Evolutionary conservation across 257 asterid genomes (phyloP), one percentile per base, ranked within the genome.

Genomic region (Fraxinus pennsylvanica): DNA sequence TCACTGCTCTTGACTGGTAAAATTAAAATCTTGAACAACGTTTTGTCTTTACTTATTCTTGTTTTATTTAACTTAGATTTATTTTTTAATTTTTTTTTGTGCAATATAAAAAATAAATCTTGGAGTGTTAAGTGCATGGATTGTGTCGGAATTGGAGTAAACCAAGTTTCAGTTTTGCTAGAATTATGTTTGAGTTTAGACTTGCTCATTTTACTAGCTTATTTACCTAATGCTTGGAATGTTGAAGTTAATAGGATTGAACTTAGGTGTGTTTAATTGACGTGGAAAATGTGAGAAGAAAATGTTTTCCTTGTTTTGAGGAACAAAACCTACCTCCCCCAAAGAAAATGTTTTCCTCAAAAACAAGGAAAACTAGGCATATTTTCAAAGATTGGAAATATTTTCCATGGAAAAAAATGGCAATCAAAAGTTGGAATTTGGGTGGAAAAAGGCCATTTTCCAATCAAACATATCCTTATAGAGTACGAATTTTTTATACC

Each of bases 1-100:
- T 92, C 35, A 92, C 97, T 1, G 97, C 97, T 75, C 82, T 89
- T 27, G 97, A 92, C 72, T 92, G 97, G 97, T 91, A 82, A 77
- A 41, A 12, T 6, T 9, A 36, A 3, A 43, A 27, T 22, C 2
- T 43, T 43, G 52, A 43, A 43, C 17, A 5, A 17, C 14, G 6
- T 67, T 25, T 41, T 33, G 19, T 69, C 5, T 21, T 71, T 59
- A 1, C 1, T 3, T 32, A 1, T 19, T 63, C 63, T 68, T 12
- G n/a, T 72, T 36, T 47, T 4, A 10, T 33, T 65, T 45, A 19
- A 41, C 3, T 57, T 57, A 0, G 15, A 25, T 25, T 25, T 22
- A 0, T 25, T 63, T 63, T 9, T 9, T 15, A 4, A 2, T 1
- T 22, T 61, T 63, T 9, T 9, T 17, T 14, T 10, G 15, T 10